phyloP scores from a whole-genome alignment of 2,329 filamentous ascomycete genomes.

The Trichophyton simii region DNA sequence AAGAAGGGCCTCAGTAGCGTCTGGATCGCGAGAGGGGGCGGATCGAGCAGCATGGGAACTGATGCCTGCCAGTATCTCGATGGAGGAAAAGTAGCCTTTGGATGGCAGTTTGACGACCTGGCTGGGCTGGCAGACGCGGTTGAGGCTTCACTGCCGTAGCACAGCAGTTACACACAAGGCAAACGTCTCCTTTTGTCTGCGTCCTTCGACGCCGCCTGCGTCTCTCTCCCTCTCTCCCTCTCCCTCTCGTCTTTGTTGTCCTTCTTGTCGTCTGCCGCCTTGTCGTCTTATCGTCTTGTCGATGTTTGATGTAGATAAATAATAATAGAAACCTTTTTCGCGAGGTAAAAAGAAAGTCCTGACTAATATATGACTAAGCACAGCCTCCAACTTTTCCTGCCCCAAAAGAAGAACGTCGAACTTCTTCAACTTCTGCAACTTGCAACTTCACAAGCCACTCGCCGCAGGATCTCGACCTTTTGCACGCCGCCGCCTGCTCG shows the following conservation, averaged over 20 bases:
- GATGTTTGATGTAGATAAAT: no score
- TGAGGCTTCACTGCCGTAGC: slow-evolving; percentile 3
- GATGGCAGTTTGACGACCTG: slow-evolving; percentile 48
- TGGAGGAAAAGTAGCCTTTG: slow-evolving; percentile 26
- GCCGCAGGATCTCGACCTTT: slow-evolving; percentile 1
- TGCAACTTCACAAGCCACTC: neutral
- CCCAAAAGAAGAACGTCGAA: no score
- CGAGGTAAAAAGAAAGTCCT: neutral
- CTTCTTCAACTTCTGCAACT: no score
- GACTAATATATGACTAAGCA: neutral
- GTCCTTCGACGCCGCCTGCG: no score
- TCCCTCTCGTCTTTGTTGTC: neutral
- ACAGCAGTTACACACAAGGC: neutral
- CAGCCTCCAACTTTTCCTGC: neutral
- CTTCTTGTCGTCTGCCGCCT: neutral
- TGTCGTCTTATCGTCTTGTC: no score
- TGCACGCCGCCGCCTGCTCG: neutral
- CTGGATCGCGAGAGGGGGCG: slow-evolving; percentile 50
- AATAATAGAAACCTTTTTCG: no score
- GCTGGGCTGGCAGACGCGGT: slow-evolving; percentile 48
- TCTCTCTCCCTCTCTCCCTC: neutral
- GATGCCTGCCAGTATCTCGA: slow-evolving; percentile 27
- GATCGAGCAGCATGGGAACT: slow-evolving; percentile 31
- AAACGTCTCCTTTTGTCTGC: neutral
- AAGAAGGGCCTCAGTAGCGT: slow-evolving; percentile 47